A percentile compares a stretch with the other conserved stretches of the same genome.
phyloP scores from a whole-genome alignment of 345 rosid genomes.

The Isatis tinctoria region DNA sequence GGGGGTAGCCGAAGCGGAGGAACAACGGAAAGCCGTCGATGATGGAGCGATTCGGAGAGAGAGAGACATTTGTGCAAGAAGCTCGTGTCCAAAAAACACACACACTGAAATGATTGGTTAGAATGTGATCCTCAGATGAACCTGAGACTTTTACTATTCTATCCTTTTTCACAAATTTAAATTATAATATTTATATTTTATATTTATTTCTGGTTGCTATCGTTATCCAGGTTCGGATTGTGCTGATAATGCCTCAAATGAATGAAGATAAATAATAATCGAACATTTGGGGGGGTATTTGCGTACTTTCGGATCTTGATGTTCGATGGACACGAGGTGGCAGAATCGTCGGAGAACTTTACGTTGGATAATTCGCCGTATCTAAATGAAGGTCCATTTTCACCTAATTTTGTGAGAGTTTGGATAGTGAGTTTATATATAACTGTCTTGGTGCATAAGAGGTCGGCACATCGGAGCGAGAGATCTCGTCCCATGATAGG shows the following conservation, averaged over 20 bases:
- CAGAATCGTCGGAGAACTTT: not conserved
- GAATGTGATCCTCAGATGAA: constrained; percentile 8
- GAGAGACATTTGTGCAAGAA: constrained; percentile 31
- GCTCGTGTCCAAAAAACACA: constrained; percentile 2
- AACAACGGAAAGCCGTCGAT: constrained; percentile 31
- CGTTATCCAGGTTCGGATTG: too few relatives aligned
- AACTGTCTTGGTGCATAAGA: too few relatives aligned
- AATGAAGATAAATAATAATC: not conserved
- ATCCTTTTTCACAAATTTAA: not conserved
- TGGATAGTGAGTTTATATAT: too few relatives aligned
- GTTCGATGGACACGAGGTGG: not conserved
- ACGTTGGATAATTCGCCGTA: too few relatives aligned
- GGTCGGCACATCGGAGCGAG: too few relatives aligned
- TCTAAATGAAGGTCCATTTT: too few relatives aligned
- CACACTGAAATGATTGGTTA: not conserved
- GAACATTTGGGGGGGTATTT: not conserved
- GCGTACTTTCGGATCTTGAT: not conserved
- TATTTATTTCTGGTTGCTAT: too few relatives aligned
- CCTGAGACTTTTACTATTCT: not conserved
- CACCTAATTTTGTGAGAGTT: too few relatives aligned
- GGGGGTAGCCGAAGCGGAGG: constrained; percentile 21
- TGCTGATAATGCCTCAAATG: not conserved
- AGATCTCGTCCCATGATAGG: too few relatives aligned
- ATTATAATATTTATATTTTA: too few relatives aligned
- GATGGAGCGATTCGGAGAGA: constrained; percentile 30